These are phyloP conservation scores for Neopestalotiopsis rosae DNA, from an alignment of 2,329 filamentous ascomycete species.

Conservation along the genomic window DNA sequence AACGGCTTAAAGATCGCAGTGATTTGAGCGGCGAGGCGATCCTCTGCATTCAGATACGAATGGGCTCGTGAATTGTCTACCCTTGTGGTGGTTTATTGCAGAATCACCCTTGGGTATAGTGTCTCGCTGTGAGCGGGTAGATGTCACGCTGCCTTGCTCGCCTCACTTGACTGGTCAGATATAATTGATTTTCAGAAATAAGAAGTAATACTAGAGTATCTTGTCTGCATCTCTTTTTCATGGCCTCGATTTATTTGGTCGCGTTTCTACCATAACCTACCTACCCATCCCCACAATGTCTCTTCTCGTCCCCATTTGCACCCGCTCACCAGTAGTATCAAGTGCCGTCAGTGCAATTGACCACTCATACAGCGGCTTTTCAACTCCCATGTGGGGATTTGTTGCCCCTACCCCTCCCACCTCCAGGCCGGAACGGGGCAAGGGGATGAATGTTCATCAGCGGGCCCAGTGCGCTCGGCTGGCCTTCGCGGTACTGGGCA, in stretches of 20 bases:
- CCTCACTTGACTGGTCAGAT: neutral
- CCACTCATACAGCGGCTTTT: neutral
- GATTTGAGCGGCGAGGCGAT: conserved; percentile 9
- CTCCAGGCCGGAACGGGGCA: neutral
- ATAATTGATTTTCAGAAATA: neutral
- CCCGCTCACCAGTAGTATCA: no score
- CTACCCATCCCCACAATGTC: neutral
- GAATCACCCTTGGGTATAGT: no score
- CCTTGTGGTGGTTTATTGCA: neutral
- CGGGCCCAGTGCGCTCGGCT: neutral
- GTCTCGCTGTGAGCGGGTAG: neutral
- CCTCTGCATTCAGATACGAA: conserved; percentile 9
- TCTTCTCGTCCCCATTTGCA: neutral
- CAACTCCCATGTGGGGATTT: neutral
- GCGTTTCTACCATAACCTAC: neutral
- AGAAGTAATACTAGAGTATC: neutral
- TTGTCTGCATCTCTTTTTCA: neutral
- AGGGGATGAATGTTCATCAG: conserved; percentile 17
- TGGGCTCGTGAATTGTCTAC: neutral
- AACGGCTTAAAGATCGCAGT: conserved; percentile 9
- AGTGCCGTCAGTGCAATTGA: neutral
- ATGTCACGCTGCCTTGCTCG: neutral
- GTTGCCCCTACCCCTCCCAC: conserved; percentile 15
- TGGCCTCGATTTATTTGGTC: neutral
- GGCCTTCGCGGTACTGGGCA: neutral